Evolutionary conservation across 495 filamentous ascomycete genomes (phyloP).

Genomic region (Terfezia boudieri): DNA sequence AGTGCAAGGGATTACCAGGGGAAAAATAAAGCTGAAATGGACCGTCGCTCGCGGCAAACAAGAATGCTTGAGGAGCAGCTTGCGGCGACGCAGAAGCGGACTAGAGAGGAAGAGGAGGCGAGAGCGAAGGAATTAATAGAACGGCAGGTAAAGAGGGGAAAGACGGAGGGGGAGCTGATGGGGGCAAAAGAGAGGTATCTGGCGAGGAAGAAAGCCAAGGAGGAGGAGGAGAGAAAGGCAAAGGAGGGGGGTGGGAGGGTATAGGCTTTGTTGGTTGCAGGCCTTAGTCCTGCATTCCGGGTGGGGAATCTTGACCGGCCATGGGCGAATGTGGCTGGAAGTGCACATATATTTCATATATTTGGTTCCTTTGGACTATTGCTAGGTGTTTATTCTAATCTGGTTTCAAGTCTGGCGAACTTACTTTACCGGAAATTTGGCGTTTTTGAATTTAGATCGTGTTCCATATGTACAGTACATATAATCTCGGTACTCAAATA

Average conservation of each 20-base stretch:
- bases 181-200: constrained; percentile 75
- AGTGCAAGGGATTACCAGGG: neutral
- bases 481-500: no score
- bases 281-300: no score
- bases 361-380: no score
- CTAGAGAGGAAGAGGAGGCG: constrained; percentile 50
- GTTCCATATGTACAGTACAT: no score
- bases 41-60: constrained; percentile 58
- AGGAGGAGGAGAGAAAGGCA: constrained; percentile 37
- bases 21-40: constrained; percentile 21
- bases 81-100: constrained; percentile 49
- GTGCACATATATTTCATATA: no score
- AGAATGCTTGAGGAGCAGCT: constrained; percentile 71
- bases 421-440: no score
- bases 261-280: no score
- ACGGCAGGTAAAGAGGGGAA: constrained; percentile 46
- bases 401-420: no score
- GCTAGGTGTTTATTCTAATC: no score
- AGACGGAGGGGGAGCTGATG: constrained; percentile 48
- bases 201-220: constrained; percentile 60
- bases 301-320: no score
- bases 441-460: no score
- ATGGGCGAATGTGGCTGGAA: no score
- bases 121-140: constrained; percentile 43
- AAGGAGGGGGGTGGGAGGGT: neutral